These are phyloP conservation scores for Leccinum olivaceopallidum DNA, from an alignment of 768 basidiomycete genomes.

Conservation along the genomic window DNA sequence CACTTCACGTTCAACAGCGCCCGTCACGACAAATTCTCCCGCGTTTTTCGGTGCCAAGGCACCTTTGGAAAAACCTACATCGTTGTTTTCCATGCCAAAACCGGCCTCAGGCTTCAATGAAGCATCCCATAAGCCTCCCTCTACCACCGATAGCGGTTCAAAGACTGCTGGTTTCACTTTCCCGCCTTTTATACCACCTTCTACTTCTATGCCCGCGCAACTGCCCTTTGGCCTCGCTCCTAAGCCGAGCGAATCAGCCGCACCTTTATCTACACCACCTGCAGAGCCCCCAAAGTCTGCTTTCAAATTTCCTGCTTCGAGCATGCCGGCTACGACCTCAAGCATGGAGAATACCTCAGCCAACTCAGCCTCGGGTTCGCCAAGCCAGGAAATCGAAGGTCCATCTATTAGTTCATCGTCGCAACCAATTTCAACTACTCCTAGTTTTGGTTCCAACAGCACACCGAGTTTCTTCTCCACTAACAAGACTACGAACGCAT, in stretches of 20 bases:
- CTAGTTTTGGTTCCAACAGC: constrained; percentile 18
- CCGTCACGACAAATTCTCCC: constrained; percentile 11
- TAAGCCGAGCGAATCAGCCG: constrained; percentile 21
- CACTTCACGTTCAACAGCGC: constrained; percentile 21
- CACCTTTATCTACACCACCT: constrained; percentile 14
- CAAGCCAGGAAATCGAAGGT: constrained; percentile 15
- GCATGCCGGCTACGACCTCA: constrained; percentile 8
- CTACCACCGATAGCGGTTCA: constrained; percentile 20
- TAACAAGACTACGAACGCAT: constrained; percentile 18
- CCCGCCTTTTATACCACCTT: constrained; percentile 25
- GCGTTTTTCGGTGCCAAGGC: constrained; percentile 14
- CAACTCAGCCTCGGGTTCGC: constrained; percentile 7
- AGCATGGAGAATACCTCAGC: constrained; percentile 8
- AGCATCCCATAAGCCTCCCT: constrained; percentile 9
- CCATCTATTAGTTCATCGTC: constrained; percentile 4
- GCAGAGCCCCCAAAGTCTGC: constrained; percentile 30
- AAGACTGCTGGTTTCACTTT: constrained; percentile 27
- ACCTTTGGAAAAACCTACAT: constrained; percentile 18
- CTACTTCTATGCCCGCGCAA: constrained; percentile 11
- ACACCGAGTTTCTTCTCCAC: constrained; percentile 26
- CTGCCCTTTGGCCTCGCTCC: constrained; percentile 16
- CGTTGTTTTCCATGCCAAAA: constrained; percentile 32
- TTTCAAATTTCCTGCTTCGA: constrained; percentile 27
- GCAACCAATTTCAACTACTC: constrained; percentile 13
- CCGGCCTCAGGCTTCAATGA: constrained; percentile 30